Percentiles rank a stretch among this genome's conserved stretches.
Conservation (phyloP, 345 rosid genomes). For the Pugionium dolabratum region DNA sequence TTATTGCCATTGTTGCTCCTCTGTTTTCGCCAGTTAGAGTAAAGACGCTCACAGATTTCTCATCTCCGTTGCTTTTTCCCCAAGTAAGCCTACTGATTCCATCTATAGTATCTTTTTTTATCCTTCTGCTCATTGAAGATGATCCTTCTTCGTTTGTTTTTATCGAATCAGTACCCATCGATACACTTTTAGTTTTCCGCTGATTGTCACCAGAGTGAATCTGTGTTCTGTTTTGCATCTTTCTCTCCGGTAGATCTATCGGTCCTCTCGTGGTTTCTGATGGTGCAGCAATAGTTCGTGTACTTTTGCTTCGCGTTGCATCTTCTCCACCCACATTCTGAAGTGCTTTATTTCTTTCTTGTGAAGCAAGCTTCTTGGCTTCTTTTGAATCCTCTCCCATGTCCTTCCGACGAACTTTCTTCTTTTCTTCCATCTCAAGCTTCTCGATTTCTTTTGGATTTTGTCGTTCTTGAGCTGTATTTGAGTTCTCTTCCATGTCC, state of each 20-base stretch:
- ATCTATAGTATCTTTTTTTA: slow-evolving; percentile 60
- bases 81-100: slow-evolving; percentile 54
- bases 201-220: slow-evolving; percentile 37
- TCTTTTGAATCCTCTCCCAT: slow-evolving; percentile 22
- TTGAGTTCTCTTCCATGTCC: slow-evolving; percentile 29
- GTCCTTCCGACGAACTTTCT: slow-evolving; percentile 4
- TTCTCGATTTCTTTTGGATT: slow-evolving; percentile 25
- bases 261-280: slow-evolving; percentile 32
- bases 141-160: slow-evolving; percentile 40
- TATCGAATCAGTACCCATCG: slow-evolving; percentile 27
- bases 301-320: slow-evolving; percentile 30
- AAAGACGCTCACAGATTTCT: slow-evolving; percentile 46
- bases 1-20: slow-evolving; percentile 72
- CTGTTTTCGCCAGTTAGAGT: slow-evolving; percentile 86
- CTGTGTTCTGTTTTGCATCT: slow-evolving; percentile 33
- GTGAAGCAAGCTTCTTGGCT: slow-evolving; percentile 17
- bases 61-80: slow-evolving; percentile 47
- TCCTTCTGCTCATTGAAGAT: slow-evolving; percentile 42
- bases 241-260: slow-evolving; percentile 30
- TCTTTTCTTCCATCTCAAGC: slow-evolving; percentile 28
- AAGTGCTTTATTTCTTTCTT: slow-evolving; percentile 31
- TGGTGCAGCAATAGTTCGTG: slow-evolving; percentile 38
- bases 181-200: slow-evolving; percentile 35
- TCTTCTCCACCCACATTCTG: slow-evolving; percentile 30
- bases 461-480: slow-evolving; percentile 16